These are phyloP conservation scores for Dioscorea cayenensis DNA, from an alignment of 116 monocot species.

Conservation along the genomic window DNA sequence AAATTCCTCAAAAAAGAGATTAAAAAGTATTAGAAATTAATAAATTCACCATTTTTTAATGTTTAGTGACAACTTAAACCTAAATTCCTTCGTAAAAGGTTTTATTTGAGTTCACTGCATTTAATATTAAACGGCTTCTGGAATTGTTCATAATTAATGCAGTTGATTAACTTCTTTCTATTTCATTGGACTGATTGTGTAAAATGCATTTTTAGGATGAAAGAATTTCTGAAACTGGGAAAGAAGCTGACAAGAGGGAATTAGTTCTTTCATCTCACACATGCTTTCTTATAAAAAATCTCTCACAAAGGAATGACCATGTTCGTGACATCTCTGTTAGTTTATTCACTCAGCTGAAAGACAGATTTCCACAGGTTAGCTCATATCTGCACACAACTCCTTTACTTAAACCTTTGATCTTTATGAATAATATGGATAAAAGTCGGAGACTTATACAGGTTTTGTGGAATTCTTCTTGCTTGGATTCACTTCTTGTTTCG, in stretches of 20 bases:
- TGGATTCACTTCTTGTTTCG: constrained; percentile 89
- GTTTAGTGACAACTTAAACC: no score
- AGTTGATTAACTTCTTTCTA: neutral
- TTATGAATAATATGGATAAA: neutral
- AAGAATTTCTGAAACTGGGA: constrained; percentile 78
- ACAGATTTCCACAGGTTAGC: constrained; percentile 84
- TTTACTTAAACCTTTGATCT: neutral
- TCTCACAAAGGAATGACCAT: constrained; percentile 96
- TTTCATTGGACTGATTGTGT: neutral
- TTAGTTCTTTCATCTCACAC: constrained; percentile 79
- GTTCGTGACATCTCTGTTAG: constrained; percentile 80
- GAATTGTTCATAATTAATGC: neutral
- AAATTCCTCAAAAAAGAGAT: no score
- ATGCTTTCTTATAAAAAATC: constrained; percentile 91
- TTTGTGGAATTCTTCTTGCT: constrained; percentile 87
- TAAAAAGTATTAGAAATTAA: no score
- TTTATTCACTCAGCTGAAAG: constrained; percentile 81
- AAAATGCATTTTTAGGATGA: constrained; percentile 51
- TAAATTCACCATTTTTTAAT: no score
- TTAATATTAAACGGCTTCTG: neutral
- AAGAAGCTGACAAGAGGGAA: constrained; percentile 72
- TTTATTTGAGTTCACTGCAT: no score
- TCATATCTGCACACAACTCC: neutral
- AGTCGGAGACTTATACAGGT: constrained; percentile 38
- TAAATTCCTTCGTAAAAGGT: no score